Evolutionary conservation across 495 filamentous ascomycete species (phyloP).

Genomic region (Evernia prunastri): DNA sequence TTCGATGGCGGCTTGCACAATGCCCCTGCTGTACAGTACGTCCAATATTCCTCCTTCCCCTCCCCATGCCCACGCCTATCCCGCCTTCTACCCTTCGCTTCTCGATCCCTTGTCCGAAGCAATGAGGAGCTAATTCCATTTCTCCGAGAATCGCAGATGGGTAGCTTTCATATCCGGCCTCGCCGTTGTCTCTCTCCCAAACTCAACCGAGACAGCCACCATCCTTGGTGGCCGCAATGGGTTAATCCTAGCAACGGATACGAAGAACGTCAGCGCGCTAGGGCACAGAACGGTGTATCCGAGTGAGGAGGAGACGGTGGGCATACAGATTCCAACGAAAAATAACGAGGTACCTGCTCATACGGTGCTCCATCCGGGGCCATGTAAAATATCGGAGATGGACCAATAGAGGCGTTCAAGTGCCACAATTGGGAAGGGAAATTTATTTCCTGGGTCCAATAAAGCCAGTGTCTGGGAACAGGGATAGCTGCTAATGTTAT

Average conservation of each 20-base stretch:
- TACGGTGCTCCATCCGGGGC: conserved; percentile 37
- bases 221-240: conserved; percentile 43
- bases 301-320: conserved; percentile 36
- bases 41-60: conserved; percentile 7
- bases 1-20: conserved; percentile 49
- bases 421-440: neutral
- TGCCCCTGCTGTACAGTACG: conserved; percentile 46
- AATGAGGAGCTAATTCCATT: neutral
- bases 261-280: conserved; percentile 37
- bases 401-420: neutral
- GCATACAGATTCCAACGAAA: conserved; percentile 38
- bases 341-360: conserved; percentile 38
- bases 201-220: conserved; percentile 35
- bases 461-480: no score
- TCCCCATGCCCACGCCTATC: conserved; percentile 3
- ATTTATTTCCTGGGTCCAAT: no score
- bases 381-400: conserved; percentile 32
- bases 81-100: neutral
- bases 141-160: conserved; percentile 35
- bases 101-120: neutral
- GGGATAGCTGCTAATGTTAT: no score
- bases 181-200: conserved; percentile 45
- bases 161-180: conserved; percentile 46
- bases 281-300: conserved; percentile 48
- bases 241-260: conserved; percentile 46